Base-by-base conservation (phyloP, 1,139 yeast genomes). In the Scheffersomyces titani region DNA sequence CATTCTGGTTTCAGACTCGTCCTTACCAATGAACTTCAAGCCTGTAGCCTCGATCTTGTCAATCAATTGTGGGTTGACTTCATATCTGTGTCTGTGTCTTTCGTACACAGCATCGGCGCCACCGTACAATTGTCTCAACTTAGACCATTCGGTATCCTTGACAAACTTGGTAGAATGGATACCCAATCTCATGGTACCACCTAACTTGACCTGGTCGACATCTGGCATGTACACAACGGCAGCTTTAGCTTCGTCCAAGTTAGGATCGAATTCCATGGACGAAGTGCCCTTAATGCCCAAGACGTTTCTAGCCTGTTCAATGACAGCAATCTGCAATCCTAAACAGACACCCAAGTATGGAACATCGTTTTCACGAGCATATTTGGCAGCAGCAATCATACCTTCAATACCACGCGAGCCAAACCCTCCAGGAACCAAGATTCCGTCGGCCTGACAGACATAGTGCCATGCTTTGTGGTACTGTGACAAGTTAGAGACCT, bases 161-260 rank as follows among this genome's bases (percentile, higher is more conserved):
- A 87, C 89, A 82, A 96, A 96, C 65, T 83, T 85, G 52, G 98
- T 92, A 64, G 93, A 86, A 75, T 97, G 92, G 63, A 92, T 82
- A 68, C 99, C 99, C 66, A 96, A 84, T 81, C 99, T 88, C 99
- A 96, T 96, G 56, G 98, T 94, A 66, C 99, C 99, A 62, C 99
- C 99, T 79, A 96, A 85, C 72, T 92, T 92, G 63, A 90, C 87
- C 80, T 92, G 96, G 76, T 92, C 97, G 61, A 94, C 93, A 75
- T 96, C 99, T 52, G 99, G 99, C 99, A 96, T 96, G 80, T 91
- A 94, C 54, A 96, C 92, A 61, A 96, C 96, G 53, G 93, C 87
- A 49, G 96, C 92, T 50, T 83, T 81, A 7, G 80, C 86, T 63
- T 90, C 92, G 45, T 80, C 75, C 54, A 85, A 73, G 44, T 81